Evolutionary conservation across 257 asterid genomes (phyloP), one percentile per base, ranked within the genome.

Genomic region (Pogostemon cablin): DNA sequence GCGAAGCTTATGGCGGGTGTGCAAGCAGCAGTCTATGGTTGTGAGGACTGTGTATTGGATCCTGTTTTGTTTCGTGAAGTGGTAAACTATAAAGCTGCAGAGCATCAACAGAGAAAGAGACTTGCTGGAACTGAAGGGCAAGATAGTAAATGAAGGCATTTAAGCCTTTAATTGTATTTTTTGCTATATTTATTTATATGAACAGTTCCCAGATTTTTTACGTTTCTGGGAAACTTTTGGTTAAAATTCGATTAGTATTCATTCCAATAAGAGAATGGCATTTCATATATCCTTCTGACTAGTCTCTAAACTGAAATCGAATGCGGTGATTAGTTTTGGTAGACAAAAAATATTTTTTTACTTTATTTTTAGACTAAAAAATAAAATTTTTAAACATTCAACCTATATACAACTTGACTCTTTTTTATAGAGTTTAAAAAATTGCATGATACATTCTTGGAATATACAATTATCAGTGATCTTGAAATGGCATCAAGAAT

Each of bases 1-100:
- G 98, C 98, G 0, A 92, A 92, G 81, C 83, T 92, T 79, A 92
- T 92, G 98, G 96, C 96, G 3, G 77, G 96, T 25, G 90, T 92
- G 76, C 98, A 90, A 72, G 98, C 98, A 25, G 96, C 96, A 0
- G 98, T 92, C 7, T 86, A 92, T 6, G 96, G 98, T 34, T 90
- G 91, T 2, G 90, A 88, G 69, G 79, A 90, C 67, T 92, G 98
- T 7, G 86, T 81, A 46, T 76, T 90, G 82, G 98, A 92, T 61
- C 77, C 96, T 0, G 80, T 61, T 58, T 81, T 92, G 46, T 92
- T 88, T 63, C 89, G 93, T 3, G 96, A 92, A 82, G 96, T 92
- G 43, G 78, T 90, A 43, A 90, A 88, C 60, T 86, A 88, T 62
- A 86, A 90, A 75, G 93, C 84, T 49, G 96, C 93, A 0, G 96